Conservation (phyloP, 805 yeast genomes). For the Ogataea thermomethanolica region DNA sequence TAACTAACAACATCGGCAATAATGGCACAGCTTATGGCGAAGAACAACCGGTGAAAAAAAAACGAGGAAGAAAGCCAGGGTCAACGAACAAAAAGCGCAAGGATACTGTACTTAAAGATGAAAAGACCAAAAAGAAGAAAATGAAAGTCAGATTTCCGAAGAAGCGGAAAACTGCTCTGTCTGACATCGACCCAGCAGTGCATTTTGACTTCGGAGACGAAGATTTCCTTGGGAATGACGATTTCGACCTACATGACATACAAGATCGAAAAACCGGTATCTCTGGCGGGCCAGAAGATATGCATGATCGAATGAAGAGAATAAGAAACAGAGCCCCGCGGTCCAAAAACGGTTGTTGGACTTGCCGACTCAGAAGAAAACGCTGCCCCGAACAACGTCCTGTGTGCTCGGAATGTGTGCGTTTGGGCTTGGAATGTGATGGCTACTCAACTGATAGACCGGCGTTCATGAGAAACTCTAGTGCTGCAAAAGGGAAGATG, state of each 20-base stretch:
- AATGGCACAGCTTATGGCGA: neutral
- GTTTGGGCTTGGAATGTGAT: conserved; percentile 57
- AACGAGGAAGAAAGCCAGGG: conserved; percentile 22
- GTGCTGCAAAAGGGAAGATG: conserved; percentile 42
- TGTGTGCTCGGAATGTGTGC: conserved; percentile 51
- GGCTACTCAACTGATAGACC: conserved; percentile 52
- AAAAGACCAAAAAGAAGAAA: conserved; percentile 14
- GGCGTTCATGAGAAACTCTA: conserved; percentile 45
- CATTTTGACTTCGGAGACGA: conserved; percentile 9
- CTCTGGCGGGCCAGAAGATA: conserved; percentile 12
- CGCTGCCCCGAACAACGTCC: conserved; percentile 69
- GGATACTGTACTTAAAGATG: conserved; percentile 10
- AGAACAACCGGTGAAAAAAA: conserved; percentile 14
- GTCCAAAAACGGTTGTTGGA: conserved; percentile 64
- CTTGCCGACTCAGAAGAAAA: conserved; percentile 69
- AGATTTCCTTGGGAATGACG: conserved; percentile 6
- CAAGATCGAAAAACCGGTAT: conserved; percentile 1
- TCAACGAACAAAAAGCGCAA: conserved; percentile 21
- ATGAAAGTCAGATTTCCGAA: conserved; percentile 17
- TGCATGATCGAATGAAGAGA: conserved; percentile 17
- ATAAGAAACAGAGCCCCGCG: conserved; percentile 19
- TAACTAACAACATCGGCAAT: conserved; percentile 5
- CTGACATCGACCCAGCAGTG: conserved; percentile 12
- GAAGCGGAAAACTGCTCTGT: conserved; percentile 8
- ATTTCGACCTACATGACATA: conserved; percentile 7